phyloP scores from a whole-genome alignment of 106 monocot species.

The Acorus calamus region DNA sequence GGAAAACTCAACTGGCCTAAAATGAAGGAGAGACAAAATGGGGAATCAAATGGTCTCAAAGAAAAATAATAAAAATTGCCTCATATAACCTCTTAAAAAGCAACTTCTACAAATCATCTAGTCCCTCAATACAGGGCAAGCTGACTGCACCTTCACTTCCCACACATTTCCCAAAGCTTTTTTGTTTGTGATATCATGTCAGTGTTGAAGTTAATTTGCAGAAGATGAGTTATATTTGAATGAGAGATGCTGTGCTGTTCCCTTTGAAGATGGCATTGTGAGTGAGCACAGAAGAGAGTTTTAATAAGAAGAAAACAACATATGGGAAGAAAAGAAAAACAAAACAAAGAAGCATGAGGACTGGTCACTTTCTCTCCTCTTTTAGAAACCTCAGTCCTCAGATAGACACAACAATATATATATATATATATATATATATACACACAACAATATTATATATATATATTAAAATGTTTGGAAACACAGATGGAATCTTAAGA shows the following conservation, averaged over 20 bases:
- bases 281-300: not conserved
- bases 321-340: not conserved
- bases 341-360: not conserved
- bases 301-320: not conserved
- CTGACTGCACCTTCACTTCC: slow-evolving; percentile 1
- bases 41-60: too few species aligned
- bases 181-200: not conserved
- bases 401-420: not conserved
- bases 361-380: not conserved
- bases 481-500: too few species aligned
- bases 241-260: not conserved
- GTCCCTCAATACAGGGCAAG: too few species aligned
- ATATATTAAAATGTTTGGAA: too few species aligned
- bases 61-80: too few species aligned
- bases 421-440: too few species aligned
- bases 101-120: too few species aligned
- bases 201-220: not conserved
- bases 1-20: too few species aligned
- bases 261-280: not conserved
- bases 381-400: not conserved
- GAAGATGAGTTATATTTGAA: not conserved
- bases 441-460: not conserved
- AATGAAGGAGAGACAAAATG: too few species aligned
- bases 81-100: too few species aligned
- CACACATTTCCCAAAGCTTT: slow-evolving; percentile 12